Evolutionary conservation across 805 yeast species (phyloP), one percentile per base, ranked within the genome.

Genomic region (Teunomyces atbi): DNA sequence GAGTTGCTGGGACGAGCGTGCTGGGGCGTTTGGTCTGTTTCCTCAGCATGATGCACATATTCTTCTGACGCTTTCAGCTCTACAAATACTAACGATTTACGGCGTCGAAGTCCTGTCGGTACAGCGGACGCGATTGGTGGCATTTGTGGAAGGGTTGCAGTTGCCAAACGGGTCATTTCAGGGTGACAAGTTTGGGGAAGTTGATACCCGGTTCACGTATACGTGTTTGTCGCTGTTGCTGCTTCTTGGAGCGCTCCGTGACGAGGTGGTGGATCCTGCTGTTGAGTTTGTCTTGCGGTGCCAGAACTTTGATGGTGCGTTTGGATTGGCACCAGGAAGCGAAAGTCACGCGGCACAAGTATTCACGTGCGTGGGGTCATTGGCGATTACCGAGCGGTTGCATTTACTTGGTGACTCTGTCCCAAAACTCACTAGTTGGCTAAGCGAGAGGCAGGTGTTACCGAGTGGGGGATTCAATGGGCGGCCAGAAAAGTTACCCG

Each of bases 301-400:
- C 65, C 84, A 78, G 51, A 94, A 94, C 63, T 92, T 89, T 60
- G 99, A 94, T 62, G 99, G 99, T 3, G 96, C 96, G 0, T 94
- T 86, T 72, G 99, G 99, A 0, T 72, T 88, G 66, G 81, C 82
- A 6, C 98, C 99, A 0, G 97, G 96, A 0, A 92, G 96, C 0
- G 99, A 94, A 64, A 83, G 92, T 39, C 99, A 94, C 64, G 84
- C 96, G 1, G 97, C 97, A 0, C 96, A 88, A 63, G 86, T 84
- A 0, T 90, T 89, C 57, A 88, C 95, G 0, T 90, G 96, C 51
- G 62, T 94, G 1, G 98, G 86, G 0, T 77, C 95, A 0, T 69
- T 94, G 40, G 86, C 90, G 2, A 84, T 94, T 8, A 74, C 81
- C 11, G 77, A 77, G 39, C 67, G 74, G 13, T 62, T 92, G 19